Conservation (phyloP, 2,329 filamentous ascomycete species). For the Chrysoporthe cubensis region DNA sequence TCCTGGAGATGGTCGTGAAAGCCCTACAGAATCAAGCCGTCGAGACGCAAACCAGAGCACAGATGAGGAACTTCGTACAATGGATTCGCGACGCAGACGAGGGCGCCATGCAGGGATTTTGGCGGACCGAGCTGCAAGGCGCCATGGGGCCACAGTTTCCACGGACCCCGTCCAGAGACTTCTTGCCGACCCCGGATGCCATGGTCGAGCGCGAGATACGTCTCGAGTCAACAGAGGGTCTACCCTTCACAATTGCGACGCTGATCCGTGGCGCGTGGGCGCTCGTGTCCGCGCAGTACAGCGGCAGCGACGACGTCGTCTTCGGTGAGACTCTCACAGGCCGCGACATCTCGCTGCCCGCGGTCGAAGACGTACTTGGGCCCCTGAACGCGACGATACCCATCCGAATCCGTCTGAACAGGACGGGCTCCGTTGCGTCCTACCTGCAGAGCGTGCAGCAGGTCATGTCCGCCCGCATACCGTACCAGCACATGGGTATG, state of each 20-base stretch:
- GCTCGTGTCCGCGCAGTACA: conserved; percentile 57
- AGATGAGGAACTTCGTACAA: conserved; percentile 39
- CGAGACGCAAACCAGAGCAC: conserved; percentile 30
- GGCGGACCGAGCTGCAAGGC: conserved; percentile 49
- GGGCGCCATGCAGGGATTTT: conserved; percentile 47
- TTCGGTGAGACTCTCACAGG: conserved; percentile 65
- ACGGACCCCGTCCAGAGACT: conserved; percentile 50
- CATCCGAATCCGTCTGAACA: conserved; percentile 44
- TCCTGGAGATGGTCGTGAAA: conserved; percentile 36
- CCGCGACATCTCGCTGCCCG: conserved; percentile 53
- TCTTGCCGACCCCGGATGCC: conserved; percentile 47
- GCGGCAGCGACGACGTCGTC: conserved; percentile 55
- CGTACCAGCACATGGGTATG: conserved; percentile 53
- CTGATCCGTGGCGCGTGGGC: conserved; percentile 58
- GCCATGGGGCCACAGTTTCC: conserved; percentile 54
- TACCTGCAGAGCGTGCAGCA: conserved; percentile 31
- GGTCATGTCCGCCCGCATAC: conserved; percentile 42
- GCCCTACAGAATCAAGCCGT: conserved; percentile 29
- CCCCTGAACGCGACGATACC: conserved; percentile 51
- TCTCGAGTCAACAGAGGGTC: conserved; percentile 30
- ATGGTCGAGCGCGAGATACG: conserved; percentile 34
- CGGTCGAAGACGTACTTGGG: conserved; percentile 59
- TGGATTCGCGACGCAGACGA: conserved; percentile 49
- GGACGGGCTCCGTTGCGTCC: conserved; percentile 31
- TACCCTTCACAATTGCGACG: conserved; percentile 28